These are phyloP conservation scores for Trebouxia sp. DNA, from an alignment of 139 green algal species.

Conservation along the genomic window DNA sequence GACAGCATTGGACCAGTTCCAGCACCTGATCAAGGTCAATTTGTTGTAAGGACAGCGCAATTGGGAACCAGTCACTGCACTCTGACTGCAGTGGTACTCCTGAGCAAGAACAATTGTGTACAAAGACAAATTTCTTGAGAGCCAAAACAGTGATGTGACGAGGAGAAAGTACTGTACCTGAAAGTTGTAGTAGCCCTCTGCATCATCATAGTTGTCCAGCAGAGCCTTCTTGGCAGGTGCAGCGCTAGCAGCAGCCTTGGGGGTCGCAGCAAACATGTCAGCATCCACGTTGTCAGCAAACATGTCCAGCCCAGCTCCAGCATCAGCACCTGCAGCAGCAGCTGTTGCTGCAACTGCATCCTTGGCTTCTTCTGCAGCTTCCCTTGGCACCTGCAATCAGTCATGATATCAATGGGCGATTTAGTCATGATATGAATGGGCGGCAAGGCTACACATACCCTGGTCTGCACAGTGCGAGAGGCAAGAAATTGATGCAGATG, in stretches of 20 bases:
- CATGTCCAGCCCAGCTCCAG: conserved; percentile 35
- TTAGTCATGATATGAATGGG: neutral
- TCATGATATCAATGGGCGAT: neutral
- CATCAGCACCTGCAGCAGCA: neutral
- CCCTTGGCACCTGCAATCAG: neutral
- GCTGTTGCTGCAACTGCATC: conserved; percentile 16
- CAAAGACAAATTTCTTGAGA: too few species aligned
- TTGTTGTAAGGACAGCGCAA: too few species aligned
- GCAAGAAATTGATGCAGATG: too few species aligned
- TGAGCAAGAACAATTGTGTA: too few species aligned
- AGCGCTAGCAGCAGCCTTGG: conserved; percentile 14
- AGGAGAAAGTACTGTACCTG: conserved; percentile 51
- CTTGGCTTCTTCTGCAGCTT: neutral
- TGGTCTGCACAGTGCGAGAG: too few species aligned
- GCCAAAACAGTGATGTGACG: neutral
- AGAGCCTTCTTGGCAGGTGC: conserved; percentile 44
- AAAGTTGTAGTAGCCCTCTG: conserved; percentile 97
- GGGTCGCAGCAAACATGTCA: conserved; percentile 75
- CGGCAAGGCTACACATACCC: too few species aligned
- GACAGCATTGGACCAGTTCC: too few species aligned
- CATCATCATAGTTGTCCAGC: conserved; percentile 90
- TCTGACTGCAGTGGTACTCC: neutral
- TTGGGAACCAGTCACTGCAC: neutral
- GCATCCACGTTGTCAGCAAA: conserved; percentile 55
- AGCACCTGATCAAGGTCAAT: too few species aligned